A percentile compares a stretch with the other conserved stretches of the same genome.
Conservation (phyloP, 1,139 yeast genomes). For the Kodamaea plutei region DNA sequence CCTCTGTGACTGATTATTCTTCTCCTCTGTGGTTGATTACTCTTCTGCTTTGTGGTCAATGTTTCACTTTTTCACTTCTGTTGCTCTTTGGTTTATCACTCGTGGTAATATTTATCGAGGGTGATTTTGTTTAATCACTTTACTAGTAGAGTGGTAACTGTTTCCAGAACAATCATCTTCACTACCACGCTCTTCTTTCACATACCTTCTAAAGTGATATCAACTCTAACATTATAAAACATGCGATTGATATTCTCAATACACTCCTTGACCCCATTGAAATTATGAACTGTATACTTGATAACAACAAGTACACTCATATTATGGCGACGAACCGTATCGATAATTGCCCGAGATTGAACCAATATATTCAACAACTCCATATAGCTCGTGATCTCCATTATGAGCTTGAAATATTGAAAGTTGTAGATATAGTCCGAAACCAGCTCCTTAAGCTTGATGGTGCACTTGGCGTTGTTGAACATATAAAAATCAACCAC, state of each 20-base stretch:
- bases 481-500: conserved; percentile 9
- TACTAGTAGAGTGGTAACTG: no score
- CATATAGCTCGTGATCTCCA: conserved; percentile 4
- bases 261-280: conserved; percentile 9
- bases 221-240: conserved; percentile 5
- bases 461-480: conserved; percentile 9
- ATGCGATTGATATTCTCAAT: conserved; percentile 7
- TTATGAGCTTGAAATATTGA: conserved; percentile 2
- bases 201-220: conserved; percentile 3
- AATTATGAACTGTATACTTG: conserved; percentile 7
- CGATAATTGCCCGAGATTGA: conserved; percentile 1
- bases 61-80: no score
- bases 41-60: no score
- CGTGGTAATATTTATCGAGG: no score
- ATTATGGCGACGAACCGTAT: conserved; percentile 1
- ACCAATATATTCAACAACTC: conserved; percentile 3
- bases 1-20: no score
- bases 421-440: conserved; percentile 3
- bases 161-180: no score
- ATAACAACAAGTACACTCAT: conserved; percentile 6
- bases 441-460: conserved; percentile 4
- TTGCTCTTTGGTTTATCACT: no score
- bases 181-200: no score
- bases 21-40: no score
- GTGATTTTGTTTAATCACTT: no score